Conservation (phyloP, 768 basidiomycete genomes). For the Psilocybe sp. region DNA sequence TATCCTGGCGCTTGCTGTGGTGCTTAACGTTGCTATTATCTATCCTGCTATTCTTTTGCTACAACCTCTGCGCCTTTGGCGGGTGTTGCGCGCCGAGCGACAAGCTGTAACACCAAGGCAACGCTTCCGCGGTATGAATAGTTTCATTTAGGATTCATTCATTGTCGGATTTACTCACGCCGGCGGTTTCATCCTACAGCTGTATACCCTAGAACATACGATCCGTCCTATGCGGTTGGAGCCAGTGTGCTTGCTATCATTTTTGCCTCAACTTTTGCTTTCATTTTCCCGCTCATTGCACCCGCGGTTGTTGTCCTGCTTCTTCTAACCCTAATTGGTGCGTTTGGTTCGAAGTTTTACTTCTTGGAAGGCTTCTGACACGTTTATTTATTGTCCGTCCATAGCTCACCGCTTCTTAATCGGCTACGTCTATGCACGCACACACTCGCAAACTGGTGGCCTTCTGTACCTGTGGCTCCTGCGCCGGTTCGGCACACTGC, state of each 20-base stretch:
- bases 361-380: neutral
- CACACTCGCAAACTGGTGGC: constrained; percentile 74
- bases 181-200: constrained; percentile 31
- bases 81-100: constrained; percentile 50
- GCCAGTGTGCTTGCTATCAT: constrained; percentile 66
- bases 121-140: constrained; percentile 64
- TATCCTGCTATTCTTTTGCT: constrained; percentile 69
- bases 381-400: neutral
- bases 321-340: constrained; percentile 64
- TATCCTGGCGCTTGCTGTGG: constrained; percentile 51
- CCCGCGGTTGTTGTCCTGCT: constrained; percentile 68
- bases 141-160: constrained; percentile 1
- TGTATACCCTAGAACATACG: constrained; percentile 68
- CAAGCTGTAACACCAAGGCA: constrained; percentile 73
- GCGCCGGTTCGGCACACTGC: constrained; percentile 66
- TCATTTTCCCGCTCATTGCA: constrained; percentile 76
- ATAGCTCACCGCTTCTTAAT: constrained; percentile 81
- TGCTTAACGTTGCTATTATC: constrained; percentile 66
- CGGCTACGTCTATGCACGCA: constrained; percentile 74
- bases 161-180: constrained; percentile 3
- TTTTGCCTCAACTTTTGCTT: constrained; percentile 68
- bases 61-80: constrained; percentile 66
- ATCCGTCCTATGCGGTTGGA: constrained; percentile 64
- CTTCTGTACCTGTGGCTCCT: constrained; percentile 73
- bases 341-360: constrained; percentile 17